These are phyloP conservation scores for Fraxinus paxiana DNA, from an alignment of 305 asterid genomes.

Conservation along the genomic window DNA sequence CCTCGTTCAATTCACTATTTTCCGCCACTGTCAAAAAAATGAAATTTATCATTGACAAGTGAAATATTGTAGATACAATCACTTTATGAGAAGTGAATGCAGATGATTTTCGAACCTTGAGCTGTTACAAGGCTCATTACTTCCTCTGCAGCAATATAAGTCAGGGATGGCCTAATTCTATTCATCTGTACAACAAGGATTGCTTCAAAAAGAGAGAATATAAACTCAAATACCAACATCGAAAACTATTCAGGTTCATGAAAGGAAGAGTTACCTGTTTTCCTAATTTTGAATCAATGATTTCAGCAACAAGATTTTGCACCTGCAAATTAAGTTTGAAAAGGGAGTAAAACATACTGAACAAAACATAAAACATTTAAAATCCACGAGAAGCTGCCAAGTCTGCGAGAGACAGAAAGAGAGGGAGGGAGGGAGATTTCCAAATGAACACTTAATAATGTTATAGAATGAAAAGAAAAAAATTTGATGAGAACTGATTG, in stretches of 20 bases:
- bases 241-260: conserved; percentile 10
- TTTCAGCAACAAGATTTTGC: conserved; percentile 91
- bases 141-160: conserved; percentile 87
- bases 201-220: background rate
- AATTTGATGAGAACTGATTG: background rate
- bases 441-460: background rate
- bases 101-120: conserved; percentile 54
- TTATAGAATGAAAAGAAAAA: background rate
- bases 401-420: background rate
- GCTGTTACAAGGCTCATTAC: conserved; percentile 98
- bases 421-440: background rate
- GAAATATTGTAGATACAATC: background rate
- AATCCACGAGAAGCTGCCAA: background rate
- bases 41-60: conserved; percentile 12
- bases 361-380: background rate
- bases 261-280: conserved; percentile 56
- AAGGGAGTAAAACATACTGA: background rate
- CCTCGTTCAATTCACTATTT: conserved; percentile 73
- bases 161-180: conserved; percentile 76
- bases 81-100: background rate
- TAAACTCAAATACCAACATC: background rate
- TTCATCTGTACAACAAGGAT: conserved; percentile 48
- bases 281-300: conserved; percentile 82
- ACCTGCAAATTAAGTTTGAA: conserved; percentile 44
- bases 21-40: conserved; percentile 60